Evolutionary conservation across 768 basidiomycete genomes (phyloP).

Genomic region (Pleurotus tuber-regium): DNA sequence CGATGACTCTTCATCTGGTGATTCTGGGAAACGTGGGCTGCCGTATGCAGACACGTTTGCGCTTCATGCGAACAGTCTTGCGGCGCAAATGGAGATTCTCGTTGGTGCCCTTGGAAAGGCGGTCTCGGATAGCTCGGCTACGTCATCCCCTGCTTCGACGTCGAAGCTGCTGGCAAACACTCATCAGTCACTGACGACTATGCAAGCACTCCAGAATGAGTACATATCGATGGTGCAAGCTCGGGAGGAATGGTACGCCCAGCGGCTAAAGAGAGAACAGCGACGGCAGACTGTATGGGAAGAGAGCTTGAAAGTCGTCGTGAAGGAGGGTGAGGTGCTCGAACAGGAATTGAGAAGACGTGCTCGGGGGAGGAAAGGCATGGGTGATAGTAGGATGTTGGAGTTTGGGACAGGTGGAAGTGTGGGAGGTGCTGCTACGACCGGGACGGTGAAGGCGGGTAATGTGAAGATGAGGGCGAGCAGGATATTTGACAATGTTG

Average conservation of each 20-base stretch:
- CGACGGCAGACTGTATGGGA: conserved; percentile 79
- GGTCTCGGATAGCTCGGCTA: conserved; percentile 26
- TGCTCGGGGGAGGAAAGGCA: conserved; percentile 46
- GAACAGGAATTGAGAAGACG: conserved; percentile 70
- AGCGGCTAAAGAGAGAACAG: conserved; percentile 61
- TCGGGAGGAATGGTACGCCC: conserved; percentile 80
- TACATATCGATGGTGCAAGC: conserved; percentile 69
- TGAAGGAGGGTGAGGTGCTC: conserved; percentile 78
- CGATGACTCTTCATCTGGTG: conserved; percentile 41
- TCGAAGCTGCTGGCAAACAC: conserved; percentile 40
- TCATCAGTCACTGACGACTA: conserved; percentile 53
- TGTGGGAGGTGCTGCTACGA: too few relatives aligned
- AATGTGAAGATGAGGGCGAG: conserved; percentile 17
- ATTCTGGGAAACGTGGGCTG: conserved; percentile 36
- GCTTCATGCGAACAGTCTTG: conserved; percentile 64
- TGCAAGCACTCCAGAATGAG: conserved; percentile 60
- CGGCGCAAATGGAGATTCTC: conserved; percentile 78
- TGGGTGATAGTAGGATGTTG: conserved; percentile 50
- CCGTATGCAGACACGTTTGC: conserved; percentile 62
- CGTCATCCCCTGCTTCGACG: conserved; percentile 20
- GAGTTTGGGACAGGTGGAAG: conserved; percentile 19
- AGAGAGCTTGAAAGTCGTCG: conserved; percentile 83
- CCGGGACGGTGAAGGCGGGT: conserved; percentile 6
- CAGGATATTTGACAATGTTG: conserved; percentile 4
- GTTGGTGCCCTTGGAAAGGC: conserved; percentile 54